Evolutionary conservation across 768 basidiomycete species (phyloP), one percentile per base, ranked within the genome.

Genomic region (Lentinula raphanica): DNA sequence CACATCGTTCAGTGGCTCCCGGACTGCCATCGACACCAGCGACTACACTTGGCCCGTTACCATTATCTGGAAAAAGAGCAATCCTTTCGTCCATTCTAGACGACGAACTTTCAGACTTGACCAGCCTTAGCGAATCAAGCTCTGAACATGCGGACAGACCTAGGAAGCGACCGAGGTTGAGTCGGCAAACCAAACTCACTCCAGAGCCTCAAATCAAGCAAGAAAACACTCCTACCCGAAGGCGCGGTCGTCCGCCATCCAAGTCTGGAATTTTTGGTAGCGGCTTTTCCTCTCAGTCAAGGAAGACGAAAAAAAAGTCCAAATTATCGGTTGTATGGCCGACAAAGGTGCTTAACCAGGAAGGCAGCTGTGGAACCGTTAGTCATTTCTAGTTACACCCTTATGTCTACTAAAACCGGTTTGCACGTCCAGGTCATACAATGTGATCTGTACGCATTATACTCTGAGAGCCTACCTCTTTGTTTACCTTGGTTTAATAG

Each of bases 21-120:
- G 21, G 23, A 6, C 35, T 15, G 27, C 23, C 23, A 21, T 13
- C 23, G 23, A 27, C 51, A 39, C 13, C 21, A 13, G 27, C 21
- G 23, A 27, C 36, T 6, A 36, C 19, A 40, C 19, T 17, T 13
- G n/a, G n/a, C n/a, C n/a, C n/a, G n/a, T n/a, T n/a, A n/a, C n/a
- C n/a, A n/a, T n/a, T n/a, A n/a, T n/a, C n/a, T n/a, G n/a, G n/a
- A n/a, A n/a, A n/a, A n/a, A n/a, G n/a, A n/a, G n/a, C n/a, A n/a
- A n/a, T n/a, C n/a, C 39, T 50, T 35, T 36, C 49, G 31, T 11
- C 31, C n/a, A 35, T 19, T 53, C 51, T 13, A 27, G 36, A 36
- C 15, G 51, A 53, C 35, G 51, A 36, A 3, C 51, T 53, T 36
- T 53, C 51, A 15, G 51, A 53, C n/a, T 27, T 53, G 21, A 53